phyloP scores from a whole-genome alignment of 2,329 filamentous ascomycete genomes.

The Fonsecaea multimorphosa region DNA sequence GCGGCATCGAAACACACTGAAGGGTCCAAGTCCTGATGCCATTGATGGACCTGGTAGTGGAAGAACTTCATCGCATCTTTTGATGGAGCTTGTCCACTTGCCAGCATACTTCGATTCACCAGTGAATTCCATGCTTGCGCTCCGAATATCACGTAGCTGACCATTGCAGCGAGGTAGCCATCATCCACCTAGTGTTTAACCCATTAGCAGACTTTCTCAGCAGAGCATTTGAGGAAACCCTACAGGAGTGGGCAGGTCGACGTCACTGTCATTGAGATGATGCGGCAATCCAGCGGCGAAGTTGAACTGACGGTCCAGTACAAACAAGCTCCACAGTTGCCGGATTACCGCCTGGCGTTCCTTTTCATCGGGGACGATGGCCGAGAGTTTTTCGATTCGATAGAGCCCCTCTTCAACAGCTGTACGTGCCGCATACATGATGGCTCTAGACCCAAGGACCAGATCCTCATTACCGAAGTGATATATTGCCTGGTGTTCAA shows the following conservation, averaged over 20 bases:
- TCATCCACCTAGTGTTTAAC: background rate
- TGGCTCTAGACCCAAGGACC: constrained; percentile 11
- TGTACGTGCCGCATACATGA: constrained; percentile 22
- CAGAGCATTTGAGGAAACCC: background rate
- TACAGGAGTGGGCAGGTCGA: constrained; percentile 18
- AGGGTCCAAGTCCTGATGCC: constrained; percentile 19
- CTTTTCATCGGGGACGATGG: constrained; percentile 7
- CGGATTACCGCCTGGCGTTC: constrained; percentile 14
- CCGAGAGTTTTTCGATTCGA: constrained; percentile 18
- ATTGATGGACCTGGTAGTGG: constrained; percentile 21
- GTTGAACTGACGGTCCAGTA: constrained; percentile 22
- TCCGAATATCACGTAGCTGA: constrained; percentile 17
- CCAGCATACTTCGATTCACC: constrained; percentile 12
- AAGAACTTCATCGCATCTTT: constrained; percentile 15
- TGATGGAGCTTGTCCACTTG: constrained; percentile 11
- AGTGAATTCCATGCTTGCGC: constrained; percentile 22
- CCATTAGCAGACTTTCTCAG: background rate
- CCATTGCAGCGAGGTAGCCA: constrained; percentile 20
- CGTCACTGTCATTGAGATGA: constrained; percentile 22
- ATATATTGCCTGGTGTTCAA: constrained; percentile 8
- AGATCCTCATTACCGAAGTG: constrained; percentile 22
- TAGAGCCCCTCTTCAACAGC: constrained; percentile 21
- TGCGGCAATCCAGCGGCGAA: constrained; percentile 22
- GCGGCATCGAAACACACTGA: constrained; percentile 15
- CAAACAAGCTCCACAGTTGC: constrained; percentile 20